These are phyloP conservation scores for Ephemerocybe angulata DNA, from an alignment of 768 basidiomycete species.

Conservation along the genomic window DNA sequence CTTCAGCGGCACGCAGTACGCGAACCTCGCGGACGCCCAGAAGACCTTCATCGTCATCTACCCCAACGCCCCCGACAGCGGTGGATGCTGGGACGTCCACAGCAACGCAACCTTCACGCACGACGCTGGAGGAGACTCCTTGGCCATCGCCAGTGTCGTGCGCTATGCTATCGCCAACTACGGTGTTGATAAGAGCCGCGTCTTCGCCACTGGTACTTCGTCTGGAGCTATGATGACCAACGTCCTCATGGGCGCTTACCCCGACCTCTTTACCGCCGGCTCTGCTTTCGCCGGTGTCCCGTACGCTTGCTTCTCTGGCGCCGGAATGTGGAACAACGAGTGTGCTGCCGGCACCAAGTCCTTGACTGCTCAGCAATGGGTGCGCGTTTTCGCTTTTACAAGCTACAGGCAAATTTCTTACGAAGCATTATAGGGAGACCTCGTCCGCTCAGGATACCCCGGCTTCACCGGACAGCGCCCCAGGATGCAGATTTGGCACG, in stretches of 20 bases:
- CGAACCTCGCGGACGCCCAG: constrained; percentile 43
- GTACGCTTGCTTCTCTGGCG: constrained; percentile 50
- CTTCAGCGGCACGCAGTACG: constrained; percentile 46
- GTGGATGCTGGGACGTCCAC: constrained; percentile 54
- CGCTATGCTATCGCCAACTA: constrained; percentile 47
- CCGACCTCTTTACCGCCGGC: constrained; percentile 49
- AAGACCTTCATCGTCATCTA: constrained; percentile 50
- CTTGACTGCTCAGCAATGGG: constrained; percentile 47
- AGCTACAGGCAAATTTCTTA: neutral
- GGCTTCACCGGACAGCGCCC: constrained; percentile 50
- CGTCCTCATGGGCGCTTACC: constrained; percentile 51
- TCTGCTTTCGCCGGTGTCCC: constrained; percentile 50
- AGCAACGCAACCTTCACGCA: constrained; percentile 50
- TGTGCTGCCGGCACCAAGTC: constrained; percentile 43
- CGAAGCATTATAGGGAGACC: constrained; percentile 32
- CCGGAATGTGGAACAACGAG: constrained; percentile 43
- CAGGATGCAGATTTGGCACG: constrained; percentile 54
- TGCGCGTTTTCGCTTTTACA: constrained; percentile 19
- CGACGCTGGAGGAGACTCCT: constrained; percentile 52
- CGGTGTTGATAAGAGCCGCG: constrained; percentile 42
- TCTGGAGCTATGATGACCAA: constrained; percentile 63
- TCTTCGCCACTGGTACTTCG: constrained; percentile 49
- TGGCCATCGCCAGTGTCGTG: constrained; percentile 45
- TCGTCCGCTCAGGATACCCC: constrained; percentile 45
- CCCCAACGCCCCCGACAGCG: constrained; percentile 38